phyloP scores from a whole-genome alignment of 805 yeast genomes.

The Metschnikowia dekortorum region DNA sequence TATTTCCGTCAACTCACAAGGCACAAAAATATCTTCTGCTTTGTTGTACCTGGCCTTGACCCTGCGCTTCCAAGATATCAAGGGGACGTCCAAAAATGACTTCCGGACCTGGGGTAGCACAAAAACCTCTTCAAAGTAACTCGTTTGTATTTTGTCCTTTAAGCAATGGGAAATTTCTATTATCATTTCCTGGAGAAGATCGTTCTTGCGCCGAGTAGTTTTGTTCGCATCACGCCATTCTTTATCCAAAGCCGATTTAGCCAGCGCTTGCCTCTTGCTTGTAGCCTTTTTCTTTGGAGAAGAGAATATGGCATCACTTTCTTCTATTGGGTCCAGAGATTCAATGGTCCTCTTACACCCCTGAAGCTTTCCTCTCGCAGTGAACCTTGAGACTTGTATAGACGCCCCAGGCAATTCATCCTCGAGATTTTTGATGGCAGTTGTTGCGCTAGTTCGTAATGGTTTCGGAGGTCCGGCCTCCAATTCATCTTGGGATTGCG shows the following conservation, averaged over 20 bases:
- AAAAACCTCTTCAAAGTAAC: slow-evolving; percentile 14
- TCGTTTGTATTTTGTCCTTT: slow-evolving; percentile 24
- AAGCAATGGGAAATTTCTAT: slow-evolving; percentile 34
- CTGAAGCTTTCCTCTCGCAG: neutral
- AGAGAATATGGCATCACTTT: slow-evolving; percentile 5
- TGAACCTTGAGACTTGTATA: neutral
- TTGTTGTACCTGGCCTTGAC: slow-evolving; percentile 47
- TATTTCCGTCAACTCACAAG: slow-evolving; percentile 37
- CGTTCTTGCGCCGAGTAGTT: slow-evolving; percentile 43
- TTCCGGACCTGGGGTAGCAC: slow-evolving; percentile 22
- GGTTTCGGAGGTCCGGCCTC: neutral
- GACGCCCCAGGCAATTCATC: neutral
- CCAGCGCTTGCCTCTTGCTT: neutral
- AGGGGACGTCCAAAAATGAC: slow-evolving; percentile 31
- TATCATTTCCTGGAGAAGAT: slow-evolving; percentile 47
- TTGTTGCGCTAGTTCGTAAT: no score
- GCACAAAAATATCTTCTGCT: slow-evolving; percentile 49
- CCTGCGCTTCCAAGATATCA: slow-evolving; percentile 50
- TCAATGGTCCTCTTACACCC: neutral
- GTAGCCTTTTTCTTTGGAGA: slow-evolving; percentile 5
- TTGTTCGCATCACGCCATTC: slow-evolving; percentile 34
- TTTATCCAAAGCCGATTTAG: slow-evolving; percentile 16
- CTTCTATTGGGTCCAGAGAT: neutral
- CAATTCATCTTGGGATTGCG: neutral
- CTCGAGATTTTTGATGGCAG: neutral